Evolutionary conservation across 1,139 yeast species (phyloP), one percentile per base, ranked within the genome.

Genomic region (Candida sanyaensis): DNA sequence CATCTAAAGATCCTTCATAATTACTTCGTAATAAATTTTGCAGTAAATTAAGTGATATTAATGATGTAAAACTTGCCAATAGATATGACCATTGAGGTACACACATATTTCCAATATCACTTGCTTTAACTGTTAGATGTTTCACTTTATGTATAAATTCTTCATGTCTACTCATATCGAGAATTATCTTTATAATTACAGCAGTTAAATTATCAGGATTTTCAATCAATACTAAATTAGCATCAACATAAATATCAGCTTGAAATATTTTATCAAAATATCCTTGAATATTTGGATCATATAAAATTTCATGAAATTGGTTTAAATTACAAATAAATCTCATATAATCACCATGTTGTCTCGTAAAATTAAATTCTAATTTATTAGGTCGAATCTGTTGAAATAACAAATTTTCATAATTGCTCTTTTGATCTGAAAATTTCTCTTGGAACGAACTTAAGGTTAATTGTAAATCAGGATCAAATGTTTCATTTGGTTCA

Each of bases 61-160:
- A 47, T 41, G 60, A 60, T 4, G 48, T 48, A 42, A 72, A 70
- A 26, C 62, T 55, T 10, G 50, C 48, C 36, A 74, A 63, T 8
- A 73, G 54, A 42, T 60, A 61, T 28, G 68, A 60, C 78, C 78
- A 74, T 37, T 63, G 66, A 5, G 59, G 50, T 3, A 64, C 63
- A 50, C 59, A 72, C 44, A 66, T 61, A 29, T 62, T 61, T 1
- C 79, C 78, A 3, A 74, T 65, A 46, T 73, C 74, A n/a, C 75
- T 67, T 11, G 68, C 60, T 26, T 55, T 53, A 26, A 74, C 63
- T 23, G 70, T 58, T 2, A 74, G 33, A 13, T 50, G 41, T 4
- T 50, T 51, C 37, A 73, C 48, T 46, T 69, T 67, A 9, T 49
- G 51, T 13, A 57, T 57, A 33, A 43, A 51, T 37, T 36, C 45